phyloP scores from a whole-genome alignment of 2,329 filamentous ascomycete genomes.

The Leptographium lundbergii region DNA sequence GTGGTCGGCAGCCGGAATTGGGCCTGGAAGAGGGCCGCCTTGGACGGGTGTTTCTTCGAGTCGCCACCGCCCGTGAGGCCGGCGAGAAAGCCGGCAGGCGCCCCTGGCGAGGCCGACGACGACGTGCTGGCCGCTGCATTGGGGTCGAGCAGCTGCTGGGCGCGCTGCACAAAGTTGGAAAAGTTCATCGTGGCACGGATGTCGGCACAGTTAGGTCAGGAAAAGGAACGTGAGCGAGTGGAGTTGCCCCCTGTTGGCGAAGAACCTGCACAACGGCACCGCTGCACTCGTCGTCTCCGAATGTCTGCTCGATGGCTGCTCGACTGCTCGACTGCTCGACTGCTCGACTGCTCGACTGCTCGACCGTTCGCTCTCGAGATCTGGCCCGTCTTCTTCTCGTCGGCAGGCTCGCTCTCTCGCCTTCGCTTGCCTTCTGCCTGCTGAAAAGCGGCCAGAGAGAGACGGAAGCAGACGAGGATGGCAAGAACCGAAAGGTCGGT shows the following conservation, averaged over 20 bases:
- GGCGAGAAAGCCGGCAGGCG: constrained; percentile 12
- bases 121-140: constrained; percentile 49
- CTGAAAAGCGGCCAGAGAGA: not conserved
- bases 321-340: too few species aligned
- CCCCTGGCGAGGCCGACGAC: constrained; percentile 4
- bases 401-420: not conserved
- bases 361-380: not conserved
- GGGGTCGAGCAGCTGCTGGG: constrained; percentile 88
- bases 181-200: constrained; percentile 40
- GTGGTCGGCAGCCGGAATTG: constrained; percentile 91
- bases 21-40: constrained; percentile 83
- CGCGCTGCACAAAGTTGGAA: constrained; percentile 83
- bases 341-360: too few species aligned
- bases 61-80: constrained; percentile 53
- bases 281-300: too few species aligned
- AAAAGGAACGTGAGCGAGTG: not conserved
- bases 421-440: not conserved
- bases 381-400: not conserved
- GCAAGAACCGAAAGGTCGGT: not conserved
- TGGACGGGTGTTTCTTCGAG: constrained; percentile 54
- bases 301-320: not conserved
- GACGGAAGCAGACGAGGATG: not conserved
- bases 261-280: too few species aligned
- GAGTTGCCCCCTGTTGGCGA: too few species aligned
- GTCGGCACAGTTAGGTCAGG: not conserved